Evolutionary conservation across 257 asterid species (phyloP), one percentile per base, ranked within the genome.

Genomic region (Solanum corneliomulleri): DNA sequence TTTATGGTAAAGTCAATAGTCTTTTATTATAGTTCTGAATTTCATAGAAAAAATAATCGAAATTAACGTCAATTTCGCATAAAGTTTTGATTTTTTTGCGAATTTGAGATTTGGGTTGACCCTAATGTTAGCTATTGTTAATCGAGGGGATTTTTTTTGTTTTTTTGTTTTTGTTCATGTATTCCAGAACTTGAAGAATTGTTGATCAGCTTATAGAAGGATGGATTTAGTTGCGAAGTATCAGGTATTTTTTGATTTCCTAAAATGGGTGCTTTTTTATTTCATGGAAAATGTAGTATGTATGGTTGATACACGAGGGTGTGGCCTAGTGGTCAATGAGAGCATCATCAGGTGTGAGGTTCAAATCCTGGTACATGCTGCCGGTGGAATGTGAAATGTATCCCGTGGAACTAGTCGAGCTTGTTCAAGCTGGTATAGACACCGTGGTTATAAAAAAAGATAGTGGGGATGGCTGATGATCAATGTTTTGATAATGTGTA

Each of bases 221-320:
- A 96, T 96, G 99, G 98, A 94, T 91, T 93, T 95, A 89, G 96
- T 96, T 56, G 93, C 98, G 2, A 96, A 93, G 93, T 95, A 95
- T 89, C 99, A 96, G 99, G 99, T 96, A 76, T 62, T 87, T 87
- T 33, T n/a, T 69, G n/a, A 74, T 86, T 45, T 84, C 71, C 75
- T 83, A 25, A 72, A 62, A 82, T 14, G 29, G 70, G 35, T 77
- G 14, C 15, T 64, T 74, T 37, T 37, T 69, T 62, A 13, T 82
- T 74, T 70, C 84, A 35, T 45, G 6, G 82, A 9, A 71, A 83
- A 81, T 83, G 45, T 47, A 41, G 41, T 41, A 31, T 86, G 37
- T 31, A 60, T 64, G 71, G 14, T 12, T 64, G 33, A 64, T 25
- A 25, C 4, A 18, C 9, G 4, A 11, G 33, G 9, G 9, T 11